phyloP scores from a whole-genome alignment of 1,284 basidiomycete species.

The Xerocomus amazonicus region DNA sequence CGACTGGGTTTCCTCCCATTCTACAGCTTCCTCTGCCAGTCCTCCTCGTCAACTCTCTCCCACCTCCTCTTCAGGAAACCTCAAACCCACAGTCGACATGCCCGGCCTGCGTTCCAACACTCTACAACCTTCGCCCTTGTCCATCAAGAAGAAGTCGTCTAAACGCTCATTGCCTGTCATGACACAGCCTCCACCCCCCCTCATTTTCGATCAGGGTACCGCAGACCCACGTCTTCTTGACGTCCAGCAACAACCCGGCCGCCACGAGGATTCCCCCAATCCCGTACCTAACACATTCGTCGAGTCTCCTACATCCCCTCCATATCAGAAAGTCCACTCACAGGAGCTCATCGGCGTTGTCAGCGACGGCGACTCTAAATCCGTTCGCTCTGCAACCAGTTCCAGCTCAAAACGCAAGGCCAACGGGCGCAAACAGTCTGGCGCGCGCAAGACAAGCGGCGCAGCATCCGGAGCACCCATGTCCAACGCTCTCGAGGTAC shows the following conservation, averaged over 20 bases:
- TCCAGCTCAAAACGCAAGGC: conserved; percentile 33
- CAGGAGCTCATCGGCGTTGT: conserved; percentile 25
- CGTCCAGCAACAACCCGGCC: conserved; percentile 15
- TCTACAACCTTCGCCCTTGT: conserved; percentile 1
- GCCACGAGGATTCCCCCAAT: conserved; percentile 18
- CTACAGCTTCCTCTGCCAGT: conserved; percentile 11
- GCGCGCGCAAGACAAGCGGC: conserved; percentile 47
- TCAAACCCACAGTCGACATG: conserved; percentile 33
- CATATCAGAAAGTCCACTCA: conserved; percentile 21
- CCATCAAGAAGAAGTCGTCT: conserved; percentile 18
- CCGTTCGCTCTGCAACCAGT: conserved; percentile 37
- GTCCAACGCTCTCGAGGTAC: conserved; percentile 46
- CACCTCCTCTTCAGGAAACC: conserved; percentile 39
- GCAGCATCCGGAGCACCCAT: conserved; percentile 65
- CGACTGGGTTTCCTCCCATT: conserved; percentile 22
- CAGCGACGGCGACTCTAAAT: conserved; percentile 41
- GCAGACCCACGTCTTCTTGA: conserved; percentile 11
- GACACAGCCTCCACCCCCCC: conserved; percentile 31
- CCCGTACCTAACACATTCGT: conserved; percentile 29
- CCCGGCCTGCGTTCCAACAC: conserved; percentile 3
- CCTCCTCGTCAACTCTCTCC: conserved; percentile 33
- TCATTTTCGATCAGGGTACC: conserved; percentile 20
- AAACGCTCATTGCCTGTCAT: conserved; percentile 25
- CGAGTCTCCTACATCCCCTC: conserved; percentile 47
- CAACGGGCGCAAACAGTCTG: conserved; percentile 41